phyloP scores from a whole-genome alignment of 176 grass and related monocot genomes.

The Pontederia paniculata region DNA sequence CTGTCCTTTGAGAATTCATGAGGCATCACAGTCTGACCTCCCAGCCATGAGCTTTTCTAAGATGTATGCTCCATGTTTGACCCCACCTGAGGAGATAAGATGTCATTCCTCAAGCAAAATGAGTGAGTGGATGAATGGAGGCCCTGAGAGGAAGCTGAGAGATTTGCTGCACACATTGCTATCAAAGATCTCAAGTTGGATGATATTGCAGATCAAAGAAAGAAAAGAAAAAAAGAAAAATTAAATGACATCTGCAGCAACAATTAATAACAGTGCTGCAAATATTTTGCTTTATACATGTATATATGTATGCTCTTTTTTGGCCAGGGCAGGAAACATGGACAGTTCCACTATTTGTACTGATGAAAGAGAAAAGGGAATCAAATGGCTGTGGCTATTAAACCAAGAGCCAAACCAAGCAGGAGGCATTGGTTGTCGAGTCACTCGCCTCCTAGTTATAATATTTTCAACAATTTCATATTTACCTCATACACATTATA shows the following conservation, averaged over 20 bases:
- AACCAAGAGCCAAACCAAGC: neutral
- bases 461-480: neutral
- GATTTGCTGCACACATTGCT: neutral
- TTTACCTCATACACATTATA: neutral
- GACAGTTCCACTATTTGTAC: neutral
- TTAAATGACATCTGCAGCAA: neutral
- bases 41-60: neutral
- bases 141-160: neutral
- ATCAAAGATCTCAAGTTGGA: neutral
- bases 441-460: neutral
- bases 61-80: neutral
- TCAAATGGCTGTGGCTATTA: neutral
- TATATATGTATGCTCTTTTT: neutral
- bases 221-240: too few relatives aligned
- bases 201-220: too few relatives aligned
- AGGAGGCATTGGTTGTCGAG: neutral
- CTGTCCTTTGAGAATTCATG: neutral
- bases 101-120: too few relatives aligned
- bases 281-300: too few relatives aligned
- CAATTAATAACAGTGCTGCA: neutral
- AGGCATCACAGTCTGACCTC: too few relatives aligned
- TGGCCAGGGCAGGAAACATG: neutral
- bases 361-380: neutral
- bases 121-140: neutral
- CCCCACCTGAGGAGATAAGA: neutral